These are phyloP conservation scores for Breynia disticha DNA, from an alignment of 441 rosid genomes.

Conservation along the genomic window DNA sequence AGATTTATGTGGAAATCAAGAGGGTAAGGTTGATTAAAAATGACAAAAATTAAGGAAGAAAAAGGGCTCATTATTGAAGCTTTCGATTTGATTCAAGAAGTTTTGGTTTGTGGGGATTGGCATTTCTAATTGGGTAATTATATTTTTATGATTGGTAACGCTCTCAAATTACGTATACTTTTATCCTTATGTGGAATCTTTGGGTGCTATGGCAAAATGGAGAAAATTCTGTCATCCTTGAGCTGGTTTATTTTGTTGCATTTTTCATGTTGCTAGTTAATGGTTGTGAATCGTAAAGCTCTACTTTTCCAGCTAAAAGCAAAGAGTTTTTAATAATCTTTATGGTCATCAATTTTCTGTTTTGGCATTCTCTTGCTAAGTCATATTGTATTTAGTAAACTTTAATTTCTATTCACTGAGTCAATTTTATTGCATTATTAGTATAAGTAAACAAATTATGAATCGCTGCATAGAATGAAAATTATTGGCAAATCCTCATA, in stretches of 20 bases:
- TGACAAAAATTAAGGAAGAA: constrained; percentile 95
- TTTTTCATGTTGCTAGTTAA: too few relatives aligned
- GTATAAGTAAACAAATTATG: too few relatives aligned
- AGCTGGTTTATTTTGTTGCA: constrained; percentile 45
- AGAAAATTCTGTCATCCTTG: constrained; percentile 95
- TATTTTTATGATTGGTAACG: not conserved
- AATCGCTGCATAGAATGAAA: too few relatives aligned
- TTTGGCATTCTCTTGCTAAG: too few relatives aligned
- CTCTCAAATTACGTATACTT: not conserved
- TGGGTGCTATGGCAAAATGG: constrained; percentile 99
- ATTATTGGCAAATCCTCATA: too few relatives aligned
- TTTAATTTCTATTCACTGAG: too few relatives aligned
- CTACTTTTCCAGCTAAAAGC: too few relatives aligned
- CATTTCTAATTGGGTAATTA: constrained; percentile 1
- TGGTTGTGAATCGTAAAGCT: too few relatives aligned
- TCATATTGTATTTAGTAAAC: too few relatives aligned
- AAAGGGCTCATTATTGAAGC: constrained; percentile 94
- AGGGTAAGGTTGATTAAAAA: constrained; percentile 86
- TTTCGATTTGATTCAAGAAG: constrained; percentile 98
- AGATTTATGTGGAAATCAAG: constrained; percentile 97
- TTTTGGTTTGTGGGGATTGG: constrained; percentile 49
- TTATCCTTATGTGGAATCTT: constrained; percentile 72
- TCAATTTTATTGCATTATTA: too few relatives aligned
- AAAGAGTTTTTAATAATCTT: too few relatives aligned
- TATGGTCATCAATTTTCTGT: too few relatives aligned